Conservation (phyloP, 768 basidiomycete genomes). For the Chalciporus sphaerocephalus region DNA sequence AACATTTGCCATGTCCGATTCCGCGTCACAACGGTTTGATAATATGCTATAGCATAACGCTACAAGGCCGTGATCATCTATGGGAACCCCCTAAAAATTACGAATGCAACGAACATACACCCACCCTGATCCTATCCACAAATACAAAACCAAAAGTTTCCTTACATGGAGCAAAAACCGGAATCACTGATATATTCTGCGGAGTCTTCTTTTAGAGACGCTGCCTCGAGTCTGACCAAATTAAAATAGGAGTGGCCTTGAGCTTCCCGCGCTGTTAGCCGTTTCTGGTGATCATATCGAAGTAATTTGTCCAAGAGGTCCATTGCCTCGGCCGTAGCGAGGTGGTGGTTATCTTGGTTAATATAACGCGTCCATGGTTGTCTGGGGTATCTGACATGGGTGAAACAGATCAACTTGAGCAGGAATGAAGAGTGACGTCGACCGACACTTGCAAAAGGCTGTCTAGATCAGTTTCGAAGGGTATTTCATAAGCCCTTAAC, state of each 20-base stretch:
- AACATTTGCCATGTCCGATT: constrained; percentile 13
- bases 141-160: neutral
- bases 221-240: constrained; percentile 45
- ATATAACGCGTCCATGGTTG: constrained; percentile 65
- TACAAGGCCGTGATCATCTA: constrained; percentile 15
- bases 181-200: constrained; percentile 45
- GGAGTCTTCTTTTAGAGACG: constrained; percentile 38
- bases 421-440: neutral
- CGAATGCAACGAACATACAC: constrained; percentile 4
- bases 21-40: constrained; percentile 5
- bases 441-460: constrained; percentile 47
- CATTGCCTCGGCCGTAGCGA: constrained; percentile 58
- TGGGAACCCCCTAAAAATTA: constrained; percentile 9
- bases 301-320: constrained; percentile 65
- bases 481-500: constrained; percentile 57
- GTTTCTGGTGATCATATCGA: constrained; percentile 65
- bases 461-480: constrained; percentile 60
- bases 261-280: constrained; percentile 63
- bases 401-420: constrained; percentile 1
- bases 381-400: constrained; percentile 45
- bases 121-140: constrained; percentile 4
- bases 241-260: constrained; percentile 66
- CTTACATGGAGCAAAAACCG: constrained; percentile 43
- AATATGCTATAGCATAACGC: constrained; percentile 10
- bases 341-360: constrained; percentile 52